Base-by-base conservation (phyloP, 179 eudicot genomes). In the Corrigiola litoralis region DNA sequence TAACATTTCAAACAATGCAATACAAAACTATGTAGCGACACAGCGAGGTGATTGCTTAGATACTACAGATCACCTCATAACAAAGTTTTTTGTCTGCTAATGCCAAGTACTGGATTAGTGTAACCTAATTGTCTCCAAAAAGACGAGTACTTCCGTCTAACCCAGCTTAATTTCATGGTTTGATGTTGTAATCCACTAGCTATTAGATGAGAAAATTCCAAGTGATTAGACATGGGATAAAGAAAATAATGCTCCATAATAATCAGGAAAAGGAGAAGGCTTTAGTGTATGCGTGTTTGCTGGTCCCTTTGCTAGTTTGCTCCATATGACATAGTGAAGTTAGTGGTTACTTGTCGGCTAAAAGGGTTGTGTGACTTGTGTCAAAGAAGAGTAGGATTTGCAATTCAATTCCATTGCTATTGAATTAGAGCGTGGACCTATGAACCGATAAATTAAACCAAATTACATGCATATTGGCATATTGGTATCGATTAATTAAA, bases 301-400 rank as follows among this genome's bases (percentile, higher is more conserved):
- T 44, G 74, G 68, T 29, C 63, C 45, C 68, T 31, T 41, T 32
- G n/a, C n/a, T n/a, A n/a, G n/a, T n/a, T n/a, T 44, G 67, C 59
- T 53, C 31, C 68, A 63, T 50, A 63, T 70, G 60, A 44, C 14
- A 6, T 41, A 60, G 64, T 60, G 64, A 41, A 60, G 50, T 60
- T 53, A 65, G 68, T 70, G 69, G 74, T 70, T 54, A 63, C 13
- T 27, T 57, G 74, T 70, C 74, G 60, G 68, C 68, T 44, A 21
- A 23, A 60, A 70, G 52, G 23, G 46, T 12, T 32, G 6, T 14
- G 50, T 3, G 1, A 37, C 18, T 46, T 14, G 17, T 38, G 28
- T 34, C 44, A 60, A 27, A 63, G 10, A 0, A 9, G 0, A 42
- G 4, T 6, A 24, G 0, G 31, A 61, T 42, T 58, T 68, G 44